A percentile compares a stretch with the other conserved stretches of the same genome.
phyloP scores from a whole-genome alignment of 192 early-diverging fungal species.

The Haplosporangium gracile region DNA sequence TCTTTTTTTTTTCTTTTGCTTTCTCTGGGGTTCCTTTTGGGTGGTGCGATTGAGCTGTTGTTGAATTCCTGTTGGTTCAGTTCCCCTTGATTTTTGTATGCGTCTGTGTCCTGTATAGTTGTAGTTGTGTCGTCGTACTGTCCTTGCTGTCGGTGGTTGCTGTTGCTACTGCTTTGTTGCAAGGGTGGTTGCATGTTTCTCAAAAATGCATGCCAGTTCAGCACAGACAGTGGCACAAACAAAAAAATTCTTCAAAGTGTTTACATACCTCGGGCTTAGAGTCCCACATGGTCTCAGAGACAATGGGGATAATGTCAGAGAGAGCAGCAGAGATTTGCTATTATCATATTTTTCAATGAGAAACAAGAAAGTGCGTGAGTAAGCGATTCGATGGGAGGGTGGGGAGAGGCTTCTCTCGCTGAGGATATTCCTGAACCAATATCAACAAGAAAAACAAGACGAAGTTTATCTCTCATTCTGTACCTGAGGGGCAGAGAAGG shows the following conservation, averaged over 20 bases:
- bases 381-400: too few species aligned
- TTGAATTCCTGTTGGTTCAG: too few species aligned
- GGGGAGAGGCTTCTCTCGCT: not conserved
- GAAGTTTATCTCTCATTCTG: not conserved
- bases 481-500: slow-evolving; percentile 60
- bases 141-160: not conserved
- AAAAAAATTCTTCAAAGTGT: slow-evolving; percentile 36
- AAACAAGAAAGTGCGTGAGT: too few species aligned
- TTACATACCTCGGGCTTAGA: slow-evolving; percentile 79
- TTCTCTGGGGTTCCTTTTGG: too few species aligned
- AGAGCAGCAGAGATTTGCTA: slow-evolving; percentile 63
- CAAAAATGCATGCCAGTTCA: not conserved
- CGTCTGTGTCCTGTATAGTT: not conserved
- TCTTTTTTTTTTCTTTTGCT: not conserved
- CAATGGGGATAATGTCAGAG: slow-evolving; percentile 76
- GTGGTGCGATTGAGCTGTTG: too few species aligned
- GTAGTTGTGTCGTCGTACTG: not conserved
- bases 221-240: slow-evolving; percentile 2
- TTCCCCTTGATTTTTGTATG: too few species aligned
- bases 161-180: not conserved
- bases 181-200: not conserved
- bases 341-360: too few species aligned
- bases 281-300: slow-evolving; percentile 87
- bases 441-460: not conserved
- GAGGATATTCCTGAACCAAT: not conserved